A percentile compares a stretch with the other conserved stretches of the same genome.
phyloP scores from a whole-genome alignment of 176 grass and related monocot species.

The Ananas comosus region DNA sequence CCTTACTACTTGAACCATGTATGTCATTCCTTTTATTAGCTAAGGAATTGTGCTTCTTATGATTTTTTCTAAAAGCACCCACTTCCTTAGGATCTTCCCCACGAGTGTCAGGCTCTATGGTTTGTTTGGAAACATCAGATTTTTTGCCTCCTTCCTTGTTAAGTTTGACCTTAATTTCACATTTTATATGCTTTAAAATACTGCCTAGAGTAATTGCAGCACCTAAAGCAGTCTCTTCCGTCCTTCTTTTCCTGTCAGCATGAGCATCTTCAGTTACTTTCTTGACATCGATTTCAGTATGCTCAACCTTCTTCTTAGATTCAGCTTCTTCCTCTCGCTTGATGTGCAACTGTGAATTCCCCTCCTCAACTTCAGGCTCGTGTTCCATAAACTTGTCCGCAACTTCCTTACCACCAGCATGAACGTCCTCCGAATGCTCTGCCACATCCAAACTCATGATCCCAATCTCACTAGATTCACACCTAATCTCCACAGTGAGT shows the following conservation, averaged over 20 bases:
- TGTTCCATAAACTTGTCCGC: slow-evolving; percentile 14
- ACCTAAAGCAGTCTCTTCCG: slow-evolving; percentile 10
- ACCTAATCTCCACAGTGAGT: background rate
- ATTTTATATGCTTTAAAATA: slow-evolving; percentile 17
- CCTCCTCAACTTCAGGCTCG: slow-evolving; percentile 20
- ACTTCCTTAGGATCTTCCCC: slow-evolving; percentile 20
- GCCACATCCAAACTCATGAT: slow-evolving; percentile 4
- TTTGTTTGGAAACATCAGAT: background rate
- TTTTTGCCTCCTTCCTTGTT: slow-evolving; percentile 1
- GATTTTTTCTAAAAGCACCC: slow-evolving; percentile 30
- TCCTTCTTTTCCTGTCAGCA: slow-evolving; percentile 23
- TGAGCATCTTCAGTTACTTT: slow-evolving; percentile 16
- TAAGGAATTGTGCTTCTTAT: slow-evolving; percentile 34
- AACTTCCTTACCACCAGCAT: slow-evolving; percentile 36
- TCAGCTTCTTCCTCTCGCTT: slow-evolving; percentile 23
- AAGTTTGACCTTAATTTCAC: background rate
- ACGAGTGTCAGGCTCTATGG: background rate
- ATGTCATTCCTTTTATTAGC: slow-evolving; percentile 17
- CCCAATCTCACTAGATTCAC: background rate
- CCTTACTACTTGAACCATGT: slow-evolving; percentile 21
- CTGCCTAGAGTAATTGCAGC: slow-evolving; percentile 2
- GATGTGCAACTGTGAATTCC: slow-evolving; percentile 17
- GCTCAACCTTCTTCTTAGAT: slow-evolving; percentile 19
- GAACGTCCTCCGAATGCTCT: slow-evolving; percentile 10
- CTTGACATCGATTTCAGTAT: background rate